Evolutionary conservation across 2,329 filamentous ascomycete genomes (phyloP), one percentile per base, ranked within the genome.

Genomic region (Scytalidium lignicola): DNA sequence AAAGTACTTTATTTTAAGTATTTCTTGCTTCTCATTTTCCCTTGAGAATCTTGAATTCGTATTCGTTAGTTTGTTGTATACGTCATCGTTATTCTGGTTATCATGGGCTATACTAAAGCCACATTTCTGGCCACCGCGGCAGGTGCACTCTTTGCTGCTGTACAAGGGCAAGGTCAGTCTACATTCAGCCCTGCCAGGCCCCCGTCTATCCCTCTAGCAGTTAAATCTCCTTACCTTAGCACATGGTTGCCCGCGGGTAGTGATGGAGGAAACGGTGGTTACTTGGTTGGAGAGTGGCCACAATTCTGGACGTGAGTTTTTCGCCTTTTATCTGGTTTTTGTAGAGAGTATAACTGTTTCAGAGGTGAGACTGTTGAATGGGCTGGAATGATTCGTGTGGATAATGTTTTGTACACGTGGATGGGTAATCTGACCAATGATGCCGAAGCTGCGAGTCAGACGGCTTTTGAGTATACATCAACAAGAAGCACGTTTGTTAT

Each of bases 221-320:
- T 91, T 41, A 82, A 80, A 53, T 85, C 82, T 9, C 88, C 88
- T 0, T 92, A 91, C 57, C 67, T 91, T 15, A 89, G 80, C 62
- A 79, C 82, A 13, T 89, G 85, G 84, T 72, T 85, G 40, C 68
- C 78, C 50, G 82, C 76, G 9, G 83, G 82, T 1, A 78, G 71
- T 22, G 74, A 82, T 62, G 79, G 76, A 19, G 77, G 79, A 9
- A 80, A 84, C 60, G 82, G 82, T 28, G 84, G 83, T 1, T 78
- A 85, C 51, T 73, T 90, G 23, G 78, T 85, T 0, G 85, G 85
- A 2, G 67, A 81, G 60, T 90, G 84, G 84, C 78, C 85, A 1
- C 73, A 70, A 1, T 87, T 87, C 57, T 90, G 83, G 80, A 73
- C 73, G 84, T 85, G 66, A 66, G 78, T 72, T n/a, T n/a, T 13